Evolutionary conservation across 1,284 basidiomycete species (phyloP).

Genomic region (Meira nashicola): DNA sequence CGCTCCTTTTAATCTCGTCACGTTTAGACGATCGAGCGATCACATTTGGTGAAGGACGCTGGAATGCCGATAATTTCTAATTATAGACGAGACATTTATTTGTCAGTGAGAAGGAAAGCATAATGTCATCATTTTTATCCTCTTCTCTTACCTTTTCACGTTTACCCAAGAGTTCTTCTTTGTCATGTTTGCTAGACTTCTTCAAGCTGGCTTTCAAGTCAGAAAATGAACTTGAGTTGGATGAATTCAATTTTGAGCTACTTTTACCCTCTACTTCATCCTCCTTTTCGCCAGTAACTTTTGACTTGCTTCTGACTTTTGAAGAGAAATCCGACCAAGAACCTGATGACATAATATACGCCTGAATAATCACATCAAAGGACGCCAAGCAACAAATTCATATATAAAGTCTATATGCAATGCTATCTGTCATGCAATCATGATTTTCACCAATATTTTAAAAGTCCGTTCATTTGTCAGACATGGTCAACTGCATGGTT

Average conservation of each 20-base stretch:
- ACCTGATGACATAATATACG: no score
- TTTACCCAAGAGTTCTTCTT: background rate
- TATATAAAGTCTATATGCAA: no score
- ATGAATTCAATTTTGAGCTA: no score
- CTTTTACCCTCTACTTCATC: background rate
- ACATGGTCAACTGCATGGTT: no score
- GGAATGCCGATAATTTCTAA: conserved; percentile 2
- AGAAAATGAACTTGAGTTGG: conserved; percentile 13
- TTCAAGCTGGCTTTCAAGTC: conserved; percentile 12
- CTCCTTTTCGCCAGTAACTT: background rate
- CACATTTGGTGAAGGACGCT: conserved; percentile 5
- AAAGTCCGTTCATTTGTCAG: no score
- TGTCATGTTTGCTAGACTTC: background rate
- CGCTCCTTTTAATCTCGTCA: background rate
- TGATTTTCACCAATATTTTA: no score
- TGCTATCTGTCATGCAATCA: no score
- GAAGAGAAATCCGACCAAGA: conserved; percentile 1
- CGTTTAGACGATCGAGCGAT: background rate
- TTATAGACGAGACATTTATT: no score
- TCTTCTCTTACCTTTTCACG: background rate
- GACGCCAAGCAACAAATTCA: no score
- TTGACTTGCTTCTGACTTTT: background rate
- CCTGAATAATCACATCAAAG: no score
- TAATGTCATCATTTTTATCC: no score
- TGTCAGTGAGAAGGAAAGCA: no score